phyloP scores from a whole-genome alignment of 1,139 yeast species.

The Candida pseudoviswanathii region DNA sequence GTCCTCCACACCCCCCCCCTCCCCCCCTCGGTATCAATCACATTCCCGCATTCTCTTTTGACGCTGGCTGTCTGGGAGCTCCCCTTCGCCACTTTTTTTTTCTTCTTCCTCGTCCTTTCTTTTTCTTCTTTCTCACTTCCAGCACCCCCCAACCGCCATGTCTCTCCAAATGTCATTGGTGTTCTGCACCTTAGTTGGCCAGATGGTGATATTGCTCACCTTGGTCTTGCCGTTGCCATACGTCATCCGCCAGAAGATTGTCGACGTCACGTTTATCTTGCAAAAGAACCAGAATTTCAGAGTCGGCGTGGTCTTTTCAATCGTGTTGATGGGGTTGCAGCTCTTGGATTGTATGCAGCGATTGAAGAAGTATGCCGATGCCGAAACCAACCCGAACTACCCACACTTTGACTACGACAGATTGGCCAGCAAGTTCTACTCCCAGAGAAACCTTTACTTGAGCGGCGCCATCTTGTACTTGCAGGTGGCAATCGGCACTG shows the following conservation, averaged over 20 bases:
- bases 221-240: constrained; percentile 67
- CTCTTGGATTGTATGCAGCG: constrained; percentile 62
- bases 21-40: no score
- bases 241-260: constrained; percentile 48
- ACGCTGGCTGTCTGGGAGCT: neutral
- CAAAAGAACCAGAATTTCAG: constrained; percentile 47
- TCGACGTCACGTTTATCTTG: constrained; percentile 37
- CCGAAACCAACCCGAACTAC: constrained; percentile 29
- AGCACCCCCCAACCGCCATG: constrained; percentile 27
- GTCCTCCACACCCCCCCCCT: no score
- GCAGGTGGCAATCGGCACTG: constrained; percentile 59
- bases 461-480: constrained; percentile 71
- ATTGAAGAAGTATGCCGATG: constrained; percentile 32
- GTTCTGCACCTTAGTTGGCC: constrained; percentile 48
- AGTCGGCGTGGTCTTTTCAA: constrained; percentile 50
- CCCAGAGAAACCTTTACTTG: constrained; percentile 71
- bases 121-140: neutral
- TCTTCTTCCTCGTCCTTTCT: neutral
- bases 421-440: constrained; percentile 60
- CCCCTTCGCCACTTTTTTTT: constrained; percentile 1
- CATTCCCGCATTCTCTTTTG: neutral
- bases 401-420: constrained; percentile 35
- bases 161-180: constrained; percentile 49
- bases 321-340: constrained; percentile 51
- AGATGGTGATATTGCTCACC: constrained; percentile 55